Evolutionary conservation across 108 stramenopile genomes (phyloP).

Genomic region (Fistulifera pelliculosa): DNA sequence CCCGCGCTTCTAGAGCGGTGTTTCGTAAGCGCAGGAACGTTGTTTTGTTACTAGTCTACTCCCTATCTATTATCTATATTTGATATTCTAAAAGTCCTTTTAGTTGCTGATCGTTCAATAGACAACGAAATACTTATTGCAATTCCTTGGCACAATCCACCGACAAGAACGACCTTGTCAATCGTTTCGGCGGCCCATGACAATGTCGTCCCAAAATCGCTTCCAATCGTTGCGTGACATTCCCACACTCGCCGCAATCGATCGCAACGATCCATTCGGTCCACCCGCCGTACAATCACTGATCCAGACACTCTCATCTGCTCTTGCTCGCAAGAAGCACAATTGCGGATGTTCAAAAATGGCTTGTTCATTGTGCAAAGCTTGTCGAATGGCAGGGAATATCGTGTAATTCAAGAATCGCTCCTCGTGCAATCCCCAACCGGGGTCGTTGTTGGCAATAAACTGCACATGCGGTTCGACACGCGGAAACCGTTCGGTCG

Average conservation of each 20-base stretch:
- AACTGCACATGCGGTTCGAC: conserved; percentile 22
- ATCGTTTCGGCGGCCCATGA: background rate
- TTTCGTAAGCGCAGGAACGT: no score
- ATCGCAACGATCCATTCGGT: background rate
- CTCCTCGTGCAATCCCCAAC: conserved; percentile 31
- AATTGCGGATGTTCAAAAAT: conserved; percentile 15
- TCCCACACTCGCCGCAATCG: conserved; percentile 1
- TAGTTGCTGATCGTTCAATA: background rate
- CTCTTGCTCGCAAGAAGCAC: conserved; percentile 34
- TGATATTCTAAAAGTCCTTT: background rate
- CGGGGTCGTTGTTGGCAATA: conserved; percentile 12
- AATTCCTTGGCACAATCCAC: background rate
- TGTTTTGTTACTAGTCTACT: no score
- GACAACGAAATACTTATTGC: background rate
- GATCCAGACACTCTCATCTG: conserved; percentile 24
- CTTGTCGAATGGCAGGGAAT: conserved; percentile 23
- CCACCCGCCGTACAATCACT: conserved; percentile 17
- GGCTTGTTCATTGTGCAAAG: background rate
- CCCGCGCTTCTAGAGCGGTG: no score
- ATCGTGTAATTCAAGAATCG: conserved; percentile 29
- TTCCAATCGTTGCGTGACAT: background rate
- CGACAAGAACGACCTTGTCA: background rate
- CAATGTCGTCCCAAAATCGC: background rate
- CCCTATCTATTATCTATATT: no score
- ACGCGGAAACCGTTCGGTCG: conserved; percentile 35